Conservation (phyloP, 331 rosid genomes). For the Arachis monticola region DNA sequence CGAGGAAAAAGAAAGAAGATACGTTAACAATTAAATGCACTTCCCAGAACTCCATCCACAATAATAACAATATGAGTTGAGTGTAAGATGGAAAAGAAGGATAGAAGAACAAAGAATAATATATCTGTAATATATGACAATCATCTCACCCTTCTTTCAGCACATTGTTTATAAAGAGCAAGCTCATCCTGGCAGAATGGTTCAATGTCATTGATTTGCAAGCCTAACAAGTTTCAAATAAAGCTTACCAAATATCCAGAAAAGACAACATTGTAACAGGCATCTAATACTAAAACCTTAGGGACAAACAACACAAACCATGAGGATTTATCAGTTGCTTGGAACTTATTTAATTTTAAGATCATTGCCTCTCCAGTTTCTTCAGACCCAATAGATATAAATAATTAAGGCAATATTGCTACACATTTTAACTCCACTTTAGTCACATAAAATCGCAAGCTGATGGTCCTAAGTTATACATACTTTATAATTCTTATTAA, state of each 20-base stretch:
- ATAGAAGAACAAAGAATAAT: conserved; percentile 19
- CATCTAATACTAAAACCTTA: conserved; percentile 16
- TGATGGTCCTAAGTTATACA: too few species aligned
- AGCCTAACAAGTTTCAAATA: conserved; percentile 58
- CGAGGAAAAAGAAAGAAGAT: background rate
- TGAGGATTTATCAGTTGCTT: conserved; percentile 16
- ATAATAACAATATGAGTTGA: conserved; percentile 11
- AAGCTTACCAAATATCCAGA: conserved; percentile 24
- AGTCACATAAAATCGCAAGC: too few species aligned
- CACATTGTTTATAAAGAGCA: conserved; percentile 73
- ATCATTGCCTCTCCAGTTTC: conserved; percentile 16
- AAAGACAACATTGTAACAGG: background rate
- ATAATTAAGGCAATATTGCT: background rate
- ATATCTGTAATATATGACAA: conserved; percentile 2
- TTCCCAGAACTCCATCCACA: conserved; percentile 15
- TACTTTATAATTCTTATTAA: background rate
- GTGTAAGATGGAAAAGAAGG: conserved; percentile 21
- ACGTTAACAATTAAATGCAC: conserved; percentile 24
- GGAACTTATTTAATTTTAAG: conserved; percentile 18
- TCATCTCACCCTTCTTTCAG: conserved; percentile 80
- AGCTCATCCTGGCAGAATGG: conserved; percentile 97
- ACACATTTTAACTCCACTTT: background rate
- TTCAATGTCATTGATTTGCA: conserved; percentile 97
- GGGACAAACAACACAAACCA: conserved; percentile 1
- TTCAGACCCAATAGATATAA: conserved; percentile 15